Evolutionary conservation across 345 rosid species (phyloP).

Genomic region (Citrus medica): DNA sequence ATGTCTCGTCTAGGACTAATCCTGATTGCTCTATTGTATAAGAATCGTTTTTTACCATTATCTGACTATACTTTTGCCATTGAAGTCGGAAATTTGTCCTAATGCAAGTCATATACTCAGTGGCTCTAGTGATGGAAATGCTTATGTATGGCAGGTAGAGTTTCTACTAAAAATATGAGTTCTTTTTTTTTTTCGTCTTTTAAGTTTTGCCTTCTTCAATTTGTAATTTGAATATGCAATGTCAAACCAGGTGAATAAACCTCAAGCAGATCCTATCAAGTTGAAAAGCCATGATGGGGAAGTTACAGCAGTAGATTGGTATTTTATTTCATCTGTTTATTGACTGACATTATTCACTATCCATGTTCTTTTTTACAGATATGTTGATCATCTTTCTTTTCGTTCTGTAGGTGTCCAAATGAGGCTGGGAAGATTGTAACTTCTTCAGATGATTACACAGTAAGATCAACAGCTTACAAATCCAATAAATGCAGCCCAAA

Average conservation of each 20-base stretch:
- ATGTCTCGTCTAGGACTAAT: conserved; percentile 6
- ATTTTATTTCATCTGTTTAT: conserved; percentile 13
- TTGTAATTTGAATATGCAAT: conserved; percentile 11
- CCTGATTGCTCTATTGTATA: not conserved
- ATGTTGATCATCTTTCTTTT: not conserved
- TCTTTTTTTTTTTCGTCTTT: not conserved
- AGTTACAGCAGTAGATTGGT: conserved; percentile 95
- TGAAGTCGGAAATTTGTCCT: conserved; percentile 90
- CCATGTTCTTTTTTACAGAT: not conserved
- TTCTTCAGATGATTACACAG: conserved; percentile 83
- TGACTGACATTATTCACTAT: not conserved
- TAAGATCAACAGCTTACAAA: conserved; percentile 17
- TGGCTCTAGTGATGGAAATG: conserved; percentile 88
- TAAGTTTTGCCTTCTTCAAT: not conserved
- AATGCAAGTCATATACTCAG: conserved; percentile 76
- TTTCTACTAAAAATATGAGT: not conserved
- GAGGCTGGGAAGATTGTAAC: conserved; percentile 73
- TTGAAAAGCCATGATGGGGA: conserved; percentile 72
- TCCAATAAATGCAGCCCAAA: not conserved
- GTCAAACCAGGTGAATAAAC: conserved; percentile 62
- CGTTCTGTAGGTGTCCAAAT: conserved; percentile 51
- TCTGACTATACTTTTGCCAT: conserved; percentile 1
- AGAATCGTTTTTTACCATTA: conserved; percentile 6
- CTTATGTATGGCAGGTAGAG: conserved; percentile 85
- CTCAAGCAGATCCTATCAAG: conserved; percentile 51